Evolutionary conservation across 805 yeast species (phyloP), one percentile per base, ranked within the genome.

Genomic region (Starmerella ratchasimensis): DNA sequence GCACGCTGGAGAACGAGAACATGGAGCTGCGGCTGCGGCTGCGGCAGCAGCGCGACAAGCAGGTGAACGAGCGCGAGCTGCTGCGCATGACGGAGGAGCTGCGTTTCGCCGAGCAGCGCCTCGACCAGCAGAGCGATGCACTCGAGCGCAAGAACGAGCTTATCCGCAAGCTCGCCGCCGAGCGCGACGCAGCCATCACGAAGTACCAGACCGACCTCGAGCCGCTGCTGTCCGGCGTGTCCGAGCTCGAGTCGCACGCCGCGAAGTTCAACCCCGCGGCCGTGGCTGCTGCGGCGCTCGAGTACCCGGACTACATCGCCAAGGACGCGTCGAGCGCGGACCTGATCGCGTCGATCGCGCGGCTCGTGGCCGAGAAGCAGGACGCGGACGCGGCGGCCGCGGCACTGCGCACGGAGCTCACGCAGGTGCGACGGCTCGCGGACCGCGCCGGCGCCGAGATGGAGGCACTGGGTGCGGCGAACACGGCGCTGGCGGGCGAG

Each of bases 21-120:
- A 39, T 46, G 36, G 49, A 47, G 33, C 44, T 48, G 22, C 31
- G 45, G 24, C 42, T 48, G 28, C 43, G 44, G 28, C 38, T 50
- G n/a, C 46, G 40, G 33, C 40, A 35, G 30, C 26, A 34, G 15
- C 31, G 45, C 4, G 43, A 40, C 23, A 27, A 32, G 33, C 32
- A 35, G 17, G 42, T 37, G 13, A 32, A 36, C 8, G 38, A 30
- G 2, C 41, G 39, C 15, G 48, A 44, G 16, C 17, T 36, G 3
- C n/a, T 38, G 1, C 28, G 35, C 13, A 33, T 34, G 22, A 38
- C 28, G 20, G 7, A 18, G 11, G 38, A 39, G 23, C 22, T 41
- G 4, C 23, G 28, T 7, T 34, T 38, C 7, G 41, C 43, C 3
- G 44, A 43, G 34, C 19, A 36, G 3, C 42, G 45, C 11, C 39